Conservation (phyloP, 2,329 filamentous ascomycete species). For the Nothophaeocryptopus gaeumannii region DNA sequence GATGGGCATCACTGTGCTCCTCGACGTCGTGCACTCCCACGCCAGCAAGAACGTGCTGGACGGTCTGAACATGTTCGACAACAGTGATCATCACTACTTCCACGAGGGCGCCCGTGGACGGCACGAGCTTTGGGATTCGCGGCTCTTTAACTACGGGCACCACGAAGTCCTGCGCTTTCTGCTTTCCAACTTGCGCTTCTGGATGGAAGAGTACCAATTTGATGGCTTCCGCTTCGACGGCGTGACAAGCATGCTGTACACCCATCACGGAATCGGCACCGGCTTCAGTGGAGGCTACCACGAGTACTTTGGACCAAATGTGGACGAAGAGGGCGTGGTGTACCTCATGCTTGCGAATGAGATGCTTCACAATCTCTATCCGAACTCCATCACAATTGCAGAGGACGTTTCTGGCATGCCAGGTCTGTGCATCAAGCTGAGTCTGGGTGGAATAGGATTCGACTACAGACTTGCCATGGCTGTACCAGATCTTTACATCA, state of each 20-base stretch:
- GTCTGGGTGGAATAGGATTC: slow-evolving; percentile 88
- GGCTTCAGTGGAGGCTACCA: slow-evolving; percentile 98
- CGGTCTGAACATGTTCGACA: slow-evolving; percentile 93
- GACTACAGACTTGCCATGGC: slow-evolving; percentile 98
- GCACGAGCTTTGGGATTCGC: slow-evolving; percentile 93
- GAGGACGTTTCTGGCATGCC: slow-evolving; percentile 99
- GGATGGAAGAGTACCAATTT: slow-evolving; percentile 98
- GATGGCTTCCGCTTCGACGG: slow-evolving; percentile 98
- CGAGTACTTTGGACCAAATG: slow-evolving; percentile 86
- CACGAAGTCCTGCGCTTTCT: slow-evolving; percentile 96
- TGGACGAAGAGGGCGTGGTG: slow-evolving; percentile 89
- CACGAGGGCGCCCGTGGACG: slow-evolving; percentile 79
- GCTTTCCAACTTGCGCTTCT: slow-evolving; percentile 91
- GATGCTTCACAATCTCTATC: slow-evolving; percentile 87
- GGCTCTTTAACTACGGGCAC: slow-evolving; percentile 93
- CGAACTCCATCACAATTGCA: slow-evolving; percentile 83
- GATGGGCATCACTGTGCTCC: slow-evolving; percentile 82
- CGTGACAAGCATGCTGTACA: slow-evolving; percentile 97
- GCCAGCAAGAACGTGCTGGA: slow-evolving; percentile 97
- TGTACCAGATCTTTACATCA: slow-evolving; percentile 98
- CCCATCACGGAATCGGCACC: slow-evolving; percentile 95
- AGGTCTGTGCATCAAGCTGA: slow-evolving; percentile 81
- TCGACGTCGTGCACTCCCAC: slow-evolving; percentile 97
- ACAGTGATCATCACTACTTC: slow-evolving; percentile 93
- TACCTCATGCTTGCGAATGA: slow-evolving; percentile 97